Conservation (phyloP, 179 eudicot species). For the Dionaea muscipula region DNA sequence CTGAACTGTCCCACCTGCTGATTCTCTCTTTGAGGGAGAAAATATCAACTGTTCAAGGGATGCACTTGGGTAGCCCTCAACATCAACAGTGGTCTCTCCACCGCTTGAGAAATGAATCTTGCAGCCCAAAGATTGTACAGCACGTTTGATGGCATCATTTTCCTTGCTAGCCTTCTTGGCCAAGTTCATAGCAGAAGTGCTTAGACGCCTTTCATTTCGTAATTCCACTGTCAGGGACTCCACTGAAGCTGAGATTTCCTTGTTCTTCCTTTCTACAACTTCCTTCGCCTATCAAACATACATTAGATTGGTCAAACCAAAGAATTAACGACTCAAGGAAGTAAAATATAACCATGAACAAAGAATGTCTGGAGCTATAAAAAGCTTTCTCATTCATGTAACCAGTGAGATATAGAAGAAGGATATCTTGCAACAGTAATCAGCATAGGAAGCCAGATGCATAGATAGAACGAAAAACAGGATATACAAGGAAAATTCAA, state of each 20-base stretch:
- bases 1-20: constrained; percentile 19
- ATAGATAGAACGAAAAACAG: too few species aligned
- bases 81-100: constrained; percentile 56
- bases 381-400: too few species aligned
- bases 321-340: too few species aligned
- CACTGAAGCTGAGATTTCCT: constrained; percentile 34
- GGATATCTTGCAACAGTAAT: too few species aligned
- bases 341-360: too few species aligned
- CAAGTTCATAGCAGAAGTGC: constrained; percentile 51
- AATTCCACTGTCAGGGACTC: constrained; percentile 57
- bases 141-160: constrained; percentile 73
- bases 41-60: constrained; percentile 26
- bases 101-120: constrained; percentile 63
- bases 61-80: constrained; percentile 39
- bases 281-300: constrained; percentile 67
- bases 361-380: too few species aligned
- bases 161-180: constrained; percentile 60
- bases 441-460: too few species aligned
- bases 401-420: too few species aligned
- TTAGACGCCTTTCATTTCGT: constrained; percentile 55
- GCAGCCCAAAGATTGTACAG: constrained; percentile 80
- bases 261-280: constrained; percentile 52
- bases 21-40: constrained; percentile 29
- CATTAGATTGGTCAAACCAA: constrained; percentile 12
- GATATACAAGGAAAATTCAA: too few species aligned